Base-by-base conservation (phyloP, 163 green algal species). In the Scenedesmus sp. region DNA sequence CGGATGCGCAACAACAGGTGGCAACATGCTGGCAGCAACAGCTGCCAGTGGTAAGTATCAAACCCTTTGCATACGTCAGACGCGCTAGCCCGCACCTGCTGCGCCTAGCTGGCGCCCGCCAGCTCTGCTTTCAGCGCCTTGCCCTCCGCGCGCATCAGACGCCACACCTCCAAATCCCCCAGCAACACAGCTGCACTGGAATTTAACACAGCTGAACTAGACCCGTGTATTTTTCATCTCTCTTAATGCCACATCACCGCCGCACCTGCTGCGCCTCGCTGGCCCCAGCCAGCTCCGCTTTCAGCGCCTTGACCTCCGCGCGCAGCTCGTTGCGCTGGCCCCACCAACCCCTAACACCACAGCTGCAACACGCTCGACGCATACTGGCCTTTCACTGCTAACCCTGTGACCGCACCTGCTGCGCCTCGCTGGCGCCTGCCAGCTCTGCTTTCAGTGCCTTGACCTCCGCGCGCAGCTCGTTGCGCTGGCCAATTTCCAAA, bases 401-500 rank as follows among this genome's bases (percentile, higher is more conserved):
- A 46, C 34, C 34, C 34, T 46, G 34, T 46, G 34, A 46, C 34
- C 34, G 34, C 34, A 46, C 34, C 34, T 46, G 20, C 84, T 85
- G 52, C 20, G 77, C 85, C 56, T 62, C 90, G 16, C n/a, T 13
- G 56, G 84, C 90, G 52, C 88, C 84, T 55, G 59, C 67, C 90
- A 93, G 76, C 56, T 88, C 84, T 16, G 93, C 91, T 88, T 95
- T 94, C 74, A 95, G 92, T 3, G 91, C 93, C 92, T 96, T 96
- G 81, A 95, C 84, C 93, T 96, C 92, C 86, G 95, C 90, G 6
- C 95, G 94, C 90, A 99, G 94, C 92, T 99, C 97, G 89, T 99
- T 98, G 88, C 97, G 95, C 95, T 99, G 96, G 91, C 96, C 94
- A 26, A 26, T 26, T 26, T 26, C 26, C 26, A 26, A 26, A 26